These are phyloP conservation scores for Penicillium silybi DNA, from an alignment of 495 filamentous ascomycete genomes.

Conservation along the genomic window DNA sequence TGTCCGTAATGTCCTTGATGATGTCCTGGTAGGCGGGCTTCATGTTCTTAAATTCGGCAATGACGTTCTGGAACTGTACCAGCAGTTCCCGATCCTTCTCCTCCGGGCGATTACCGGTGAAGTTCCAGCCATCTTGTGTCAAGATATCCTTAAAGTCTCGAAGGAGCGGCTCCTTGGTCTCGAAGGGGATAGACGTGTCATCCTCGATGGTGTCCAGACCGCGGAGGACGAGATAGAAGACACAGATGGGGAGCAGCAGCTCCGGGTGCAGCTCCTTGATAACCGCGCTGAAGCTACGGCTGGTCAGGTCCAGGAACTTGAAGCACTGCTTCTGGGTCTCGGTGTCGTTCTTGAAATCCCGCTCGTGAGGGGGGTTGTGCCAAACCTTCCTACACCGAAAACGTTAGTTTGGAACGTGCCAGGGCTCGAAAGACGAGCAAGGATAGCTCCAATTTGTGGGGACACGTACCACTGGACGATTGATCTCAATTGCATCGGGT, in stretches of 20 bases:
- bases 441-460: neutral
- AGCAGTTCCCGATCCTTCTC: constrained; percentile 93
- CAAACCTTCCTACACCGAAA: constrained; percentile 73
- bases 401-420: neutral
- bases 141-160: constrained; percentile 74
- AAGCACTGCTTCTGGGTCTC: constrained; percentile 75
- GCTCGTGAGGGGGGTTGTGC: constrained; percentile 89
- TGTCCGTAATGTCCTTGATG: constrained; percentile 88
- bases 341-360: constrained; percentile 70
- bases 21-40: constrained; percentile 80
- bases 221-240: constrained; percentile 93
- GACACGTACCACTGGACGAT: constrained; percentile 85
- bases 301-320: constrained; percentile 79
- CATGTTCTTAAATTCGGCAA: constrained; percentile 83
- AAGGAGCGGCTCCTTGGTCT: constrained; percentile 81
- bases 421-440: neutral
- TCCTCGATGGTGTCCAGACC: constrained; percentile 96
- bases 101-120: constrained; percentile 75
- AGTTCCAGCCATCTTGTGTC: constrained; percentile 86
- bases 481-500: constrained; percentile 72
- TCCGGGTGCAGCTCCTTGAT: constrained; percentile 95
- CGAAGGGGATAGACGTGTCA: constrained; percentile 85
- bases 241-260: constrained; percentile 77
- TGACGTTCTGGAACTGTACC: constrained; percentile 83
- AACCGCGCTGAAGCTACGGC: constrained; percentile 87